phyloP scores from a whole-genome alignment of 768 basidiomycete genomes.

The Rickenella mellea region DNA sequence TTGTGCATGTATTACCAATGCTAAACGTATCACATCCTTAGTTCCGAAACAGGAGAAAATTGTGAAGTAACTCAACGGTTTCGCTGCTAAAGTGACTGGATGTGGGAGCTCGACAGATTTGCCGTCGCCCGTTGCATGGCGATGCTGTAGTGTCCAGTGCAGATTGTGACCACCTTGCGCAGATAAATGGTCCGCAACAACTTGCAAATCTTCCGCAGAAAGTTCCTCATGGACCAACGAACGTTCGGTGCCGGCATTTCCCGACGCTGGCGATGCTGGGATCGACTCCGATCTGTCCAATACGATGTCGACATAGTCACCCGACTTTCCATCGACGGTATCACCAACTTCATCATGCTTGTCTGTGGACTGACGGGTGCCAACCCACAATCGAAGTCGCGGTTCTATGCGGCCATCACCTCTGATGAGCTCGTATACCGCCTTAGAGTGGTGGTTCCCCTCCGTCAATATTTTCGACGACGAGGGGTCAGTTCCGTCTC shows the following conservation, averaged over 20 bases:
- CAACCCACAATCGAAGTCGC: conserved; percentile 43
- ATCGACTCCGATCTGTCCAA: neutral
- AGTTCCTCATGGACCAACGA: neutral
- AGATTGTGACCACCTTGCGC: conserved; percentile 2
- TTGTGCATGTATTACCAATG: conserved; percentile 3
- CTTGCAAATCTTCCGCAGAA: neutral
- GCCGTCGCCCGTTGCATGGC: neutral
- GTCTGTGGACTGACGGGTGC: conserved; percentile 6
- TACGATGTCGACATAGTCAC: neutral
- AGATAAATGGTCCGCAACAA: conserved; percentile 1
- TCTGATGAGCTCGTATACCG: conserved; percentile 49
- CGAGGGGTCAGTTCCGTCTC: conserved; percentile 3
- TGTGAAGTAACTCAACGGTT: neutral
- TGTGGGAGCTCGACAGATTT: neutral
- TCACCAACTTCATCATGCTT: neutral
- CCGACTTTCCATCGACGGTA: neutral
- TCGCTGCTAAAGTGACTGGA: neutral
- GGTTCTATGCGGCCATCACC: conserved; percentile 43
- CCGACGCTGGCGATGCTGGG: neutral
- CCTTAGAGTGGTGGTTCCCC: conserved; percentile 15
- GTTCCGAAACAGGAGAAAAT: neutral
- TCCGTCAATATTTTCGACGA: conserved; percentile 3
- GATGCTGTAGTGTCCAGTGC: conserved; percentile 6
- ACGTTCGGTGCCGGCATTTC: neutral
- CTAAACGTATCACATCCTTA: neutral